Evolutionary conservation across 129 eudicot species (phyloP).

Genomic region (Ambrosia trifida): DNA sequence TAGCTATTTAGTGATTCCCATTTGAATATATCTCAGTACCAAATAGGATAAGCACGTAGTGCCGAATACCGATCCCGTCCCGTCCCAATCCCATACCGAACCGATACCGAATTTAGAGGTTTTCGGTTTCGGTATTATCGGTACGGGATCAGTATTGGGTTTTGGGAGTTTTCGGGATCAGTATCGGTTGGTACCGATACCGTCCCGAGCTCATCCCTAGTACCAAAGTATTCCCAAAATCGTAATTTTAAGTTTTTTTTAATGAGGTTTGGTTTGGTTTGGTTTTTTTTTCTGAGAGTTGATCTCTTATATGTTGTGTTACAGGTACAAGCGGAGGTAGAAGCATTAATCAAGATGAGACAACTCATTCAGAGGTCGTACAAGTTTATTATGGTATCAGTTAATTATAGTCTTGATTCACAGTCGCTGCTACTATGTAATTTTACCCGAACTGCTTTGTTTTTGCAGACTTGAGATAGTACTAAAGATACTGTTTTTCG

Average conservation of each 20-base stretch:
- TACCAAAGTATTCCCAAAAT: background rate
- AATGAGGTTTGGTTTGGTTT: background rate
- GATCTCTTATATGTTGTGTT: background rate
- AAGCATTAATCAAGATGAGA: background rate
- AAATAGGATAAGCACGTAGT: too few relatives aligned
- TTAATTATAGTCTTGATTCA: background rate
- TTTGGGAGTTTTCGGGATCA: too few relatives aligned
- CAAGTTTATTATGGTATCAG: background rate
- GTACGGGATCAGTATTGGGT: too few relatives aligned
- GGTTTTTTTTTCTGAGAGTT: background rate
- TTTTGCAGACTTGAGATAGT: too few relatives aligned
- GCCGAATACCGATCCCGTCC: too few relatives aligned
- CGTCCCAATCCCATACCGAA: too few relatives aligned
- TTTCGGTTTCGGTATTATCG: too few relatives aligned
- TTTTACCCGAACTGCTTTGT: too few relatives aligned
- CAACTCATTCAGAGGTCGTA: constrained; percentile 4
- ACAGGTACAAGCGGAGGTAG: constrained; percentile 72
- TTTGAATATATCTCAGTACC: background rate
- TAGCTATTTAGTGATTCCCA: background rate
- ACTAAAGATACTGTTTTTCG: background rate
- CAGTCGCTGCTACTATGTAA: background rate
- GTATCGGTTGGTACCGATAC: too few relatives aligned
- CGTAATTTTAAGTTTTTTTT: background rate
- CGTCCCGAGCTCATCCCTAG: background rate
- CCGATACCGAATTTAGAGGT: too few relatives aligned